Percentiles rank a stretch among this genome's conserved stretches.
Conservation (phyloP, 345 rosid species). For the Syzygium aromaticum region DNA sequence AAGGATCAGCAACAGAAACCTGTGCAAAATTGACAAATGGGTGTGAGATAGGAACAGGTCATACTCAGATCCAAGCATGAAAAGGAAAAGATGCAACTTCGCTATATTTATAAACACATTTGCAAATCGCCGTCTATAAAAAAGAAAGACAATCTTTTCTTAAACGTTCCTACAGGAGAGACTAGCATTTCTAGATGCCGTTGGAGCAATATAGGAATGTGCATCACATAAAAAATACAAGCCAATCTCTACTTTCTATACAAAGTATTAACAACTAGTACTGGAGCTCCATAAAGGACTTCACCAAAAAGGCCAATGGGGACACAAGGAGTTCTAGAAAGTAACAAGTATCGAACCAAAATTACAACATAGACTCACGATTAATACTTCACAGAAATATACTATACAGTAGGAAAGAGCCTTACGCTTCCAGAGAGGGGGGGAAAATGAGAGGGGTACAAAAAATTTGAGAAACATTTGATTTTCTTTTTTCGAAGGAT, state of each 20-base stretch:
- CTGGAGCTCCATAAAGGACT: not conserved
- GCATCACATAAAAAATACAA: not conserved
- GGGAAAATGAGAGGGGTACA: not conserved
- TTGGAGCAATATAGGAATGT: not conserved
- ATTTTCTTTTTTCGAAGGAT: not conserved
- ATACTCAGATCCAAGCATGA: not conserved
- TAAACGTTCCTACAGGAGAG: not conserved
- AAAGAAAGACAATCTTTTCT: not conserved
- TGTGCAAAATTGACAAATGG: constrained; percentile 5
- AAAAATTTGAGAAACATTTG: not conserved
- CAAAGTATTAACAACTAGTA: not conserved
- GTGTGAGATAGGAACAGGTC: not conserved
- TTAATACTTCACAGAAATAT: not conserved
- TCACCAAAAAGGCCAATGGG: not conserved
- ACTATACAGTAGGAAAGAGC: not conserved
- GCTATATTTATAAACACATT: not conserved
- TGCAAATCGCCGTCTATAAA: not conserved
- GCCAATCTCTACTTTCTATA: not conserved
- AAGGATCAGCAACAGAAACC: constrained; percentile 65
- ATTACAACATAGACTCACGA: not conserved
- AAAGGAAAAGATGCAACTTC: not conserved
- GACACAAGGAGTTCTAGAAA: not conserved
- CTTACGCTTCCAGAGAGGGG: not conserved
- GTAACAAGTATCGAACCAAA: not conserved
- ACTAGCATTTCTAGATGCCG: not conserved